phyloP scores from a whole-genome alignment of 306 rosid genomes.

The Alnus rubra region DNA sequence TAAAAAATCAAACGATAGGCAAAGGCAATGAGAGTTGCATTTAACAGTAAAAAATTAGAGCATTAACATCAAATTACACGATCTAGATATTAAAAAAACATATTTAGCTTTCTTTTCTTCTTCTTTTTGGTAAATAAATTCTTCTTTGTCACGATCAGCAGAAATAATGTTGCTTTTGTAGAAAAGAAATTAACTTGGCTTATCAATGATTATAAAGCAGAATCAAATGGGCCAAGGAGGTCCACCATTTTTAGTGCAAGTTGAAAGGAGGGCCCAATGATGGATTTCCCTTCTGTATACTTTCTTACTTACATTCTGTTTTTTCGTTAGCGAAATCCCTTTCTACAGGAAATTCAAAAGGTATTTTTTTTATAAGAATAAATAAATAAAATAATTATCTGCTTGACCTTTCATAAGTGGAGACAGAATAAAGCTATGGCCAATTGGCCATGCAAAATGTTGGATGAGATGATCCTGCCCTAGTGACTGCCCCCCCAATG shows the following conservation, averaged over 20 bases:
- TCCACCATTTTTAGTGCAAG: background rate
- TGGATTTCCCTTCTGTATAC: background rate
- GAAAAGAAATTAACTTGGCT: background rate
- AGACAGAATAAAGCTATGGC: background rate
- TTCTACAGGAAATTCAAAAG: too few relatives aligned
- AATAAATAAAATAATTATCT: too few relatives aligned
- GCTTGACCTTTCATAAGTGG: too few relatives aligned
- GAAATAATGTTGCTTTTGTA: background rate
- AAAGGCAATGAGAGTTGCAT: too few relatives aligned
- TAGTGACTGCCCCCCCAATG: background rate
- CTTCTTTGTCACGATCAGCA: background rate
- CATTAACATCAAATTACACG: background rate
- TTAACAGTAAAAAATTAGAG: background rate
- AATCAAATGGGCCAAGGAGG: background rate
- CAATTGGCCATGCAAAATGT: slow-evolving; percentile 16
- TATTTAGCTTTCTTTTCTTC: background rate
- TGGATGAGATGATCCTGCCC: background rate
- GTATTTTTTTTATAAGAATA: too few relatives aligned
- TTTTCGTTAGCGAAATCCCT: background rate
- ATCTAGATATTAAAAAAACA: background rate
- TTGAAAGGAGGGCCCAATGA: background rate
- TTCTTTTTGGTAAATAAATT: background rate
- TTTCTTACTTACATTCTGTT: background rate
- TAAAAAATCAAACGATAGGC: too few relatives aligned
- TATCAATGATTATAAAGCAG: background rate